Evolutionary conservation across 2,329 filamentous ascomycete genomes (phyloP), one percentile per base, ranked within the genome.

Genomic region (Parafenestella ontariensis): DNA sequence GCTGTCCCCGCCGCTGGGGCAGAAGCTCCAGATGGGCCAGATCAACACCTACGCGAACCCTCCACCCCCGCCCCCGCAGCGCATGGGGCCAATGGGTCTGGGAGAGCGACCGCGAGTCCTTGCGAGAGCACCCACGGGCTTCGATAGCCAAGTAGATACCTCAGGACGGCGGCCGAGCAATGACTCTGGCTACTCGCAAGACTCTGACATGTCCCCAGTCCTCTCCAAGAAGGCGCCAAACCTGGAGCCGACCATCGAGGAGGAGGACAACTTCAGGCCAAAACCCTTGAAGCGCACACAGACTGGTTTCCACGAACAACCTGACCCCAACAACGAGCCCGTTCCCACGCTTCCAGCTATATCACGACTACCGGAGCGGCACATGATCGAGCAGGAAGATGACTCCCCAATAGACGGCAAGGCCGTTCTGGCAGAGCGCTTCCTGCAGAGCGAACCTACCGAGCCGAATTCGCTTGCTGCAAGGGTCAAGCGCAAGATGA

Each of bases 231-330:
- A 64, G 54, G 55, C 61, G 23, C 63, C 70, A 3, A 64, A 58
- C 7, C 53, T 69, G n/a, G 62, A 70, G n/a, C 64, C 72, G 15
- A 73, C 63, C 1, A 56, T 59, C 53, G 76, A 67, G 51, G 74
- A 77, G 45, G 74, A 76, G 34, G 78, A 80, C 41, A 76, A 79
- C 42, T 87, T 87, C 66, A 70, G 74, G 54, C 85, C 86, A 1
- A 79, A 79, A 29, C 78, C 83, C 5, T 75, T 89, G 48, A 78
- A 80, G 54, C 80, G 86, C 36, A 83, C 82, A 1, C 84, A 86
- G 70, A 89, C 87, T 0, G 85, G 85, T 18, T 73, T 73, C 58
- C 68, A 65, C 36, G 64, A 65, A 26, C 49, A 65, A 20, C 59
- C 33, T 8, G 61, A 59, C 34, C 58, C 63, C 3, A 61, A 66